Percentiles rank a stretch among this genome's conserved stretches.
These are phyloP conservation scores for Hortiboletus campestris DNA, from an alignment of 768 basidiomycete species.

Conservation along the genomic window DNA sequence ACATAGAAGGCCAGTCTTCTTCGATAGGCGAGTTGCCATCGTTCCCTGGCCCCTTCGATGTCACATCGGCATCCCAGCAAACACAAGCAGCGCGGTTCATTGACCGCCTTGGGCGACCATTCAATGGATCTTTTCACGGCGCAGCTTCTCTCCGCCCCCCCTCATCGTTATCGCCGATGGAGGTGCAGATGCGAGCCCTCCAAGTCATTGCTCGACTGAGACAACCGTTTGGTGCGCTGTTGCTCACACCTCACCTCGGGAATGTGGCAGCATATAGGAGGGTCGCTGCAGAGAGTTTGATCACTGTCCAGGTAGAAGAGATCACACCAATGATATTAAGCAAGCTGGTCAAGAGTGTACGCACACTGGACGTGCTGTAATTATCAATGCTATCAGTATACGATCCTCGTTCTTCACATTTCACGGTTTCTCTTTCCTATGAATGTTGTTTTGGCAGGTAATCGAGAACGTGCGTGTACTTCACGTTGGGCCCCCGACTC, in stretches of 20 bases:
- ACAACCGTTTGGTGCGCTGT: not conserved
- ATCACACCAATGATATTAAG: too few relatives aligned
- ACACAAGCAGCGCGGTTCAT: not conserved
- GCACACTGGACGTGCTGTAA: not conserved
- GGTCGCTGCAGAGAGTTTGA: too few relatives aligned
- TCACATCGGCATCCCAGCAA: not conserved
- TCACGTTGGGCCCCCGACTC: too few relatives aligned
- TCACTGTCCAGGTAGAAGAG: too few relatives aligned
- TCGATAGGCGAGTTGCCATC: too few relatives aligned
- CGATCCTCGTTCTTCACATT: too few relatives aligned
- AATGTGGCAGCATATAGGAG: not conserved
- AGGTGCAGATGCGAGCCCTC: not conserved
- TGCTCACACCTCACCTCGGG: not conserved
- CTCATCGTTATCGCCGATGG: not conserved
- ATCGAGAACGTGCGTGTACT: too few relatives aligned
- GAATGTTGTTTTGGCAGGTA: too few relatives aligned
- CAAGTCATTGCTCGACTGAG: not conserved
- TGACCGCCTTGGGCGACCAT: not conserved
- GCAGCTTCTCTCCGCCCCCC: not conserved
- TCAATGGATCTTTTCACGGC: not conserved
- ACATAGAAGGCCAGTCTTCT: too few relatives aligned
- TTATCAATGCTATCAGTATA: not conserved
- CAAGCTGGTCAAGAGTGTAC: too few relatives aligned
- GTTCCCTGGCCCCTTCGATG: not conserved
- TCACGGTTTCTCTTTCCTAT: too few relatives aligned